Percentiles rank a stretch among this genome's conserved stretches.
phyloP scores from a whole-genome alignment of 257 asterid genomes.

The Nicotiana paniculata region DNA sequence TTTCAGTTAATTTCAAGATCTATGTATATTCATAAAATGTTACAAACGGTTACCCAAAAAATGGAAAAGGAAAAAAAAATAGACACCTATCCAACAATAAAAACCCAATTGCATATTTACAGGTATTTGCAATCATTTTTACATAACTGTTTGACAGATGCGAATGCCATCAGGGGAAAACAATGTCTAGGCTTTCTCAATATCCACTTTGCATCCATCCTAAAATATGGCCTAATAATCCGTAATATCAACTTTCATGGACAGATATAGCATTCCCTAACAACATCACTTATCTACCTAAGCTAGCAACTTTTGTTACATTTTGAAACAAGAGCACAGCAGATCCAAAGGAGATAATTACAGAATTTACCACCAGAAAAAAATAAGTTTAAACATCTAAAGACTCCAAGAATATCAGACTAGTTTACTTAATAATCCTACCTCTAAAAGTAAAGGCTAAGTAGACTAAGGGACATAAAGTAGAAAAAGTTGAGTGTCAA shows the following conservation, averaged over 20 bases:
- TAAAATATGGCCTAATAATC: not conserved
- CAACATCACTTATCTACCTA: not conserved
- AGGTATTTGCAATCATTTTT: not conserved
- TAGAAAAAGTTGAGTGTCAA: not conserved
- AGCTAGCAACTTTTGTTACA: not conserved
- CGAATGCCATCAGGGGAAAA: not conserved
- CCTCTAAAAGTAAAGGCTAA: not conserved
- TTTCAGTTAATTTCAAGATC: not conserved
- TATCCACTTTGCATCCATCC: not conserved
- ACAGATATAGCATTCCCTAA: not conserved
- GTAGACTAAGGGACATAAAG: slow-evolving; percentile 3
- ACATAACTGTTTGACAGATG: not conserved
- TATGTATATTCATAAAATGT: not conserved
- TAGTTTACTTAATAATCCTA: not conserved
- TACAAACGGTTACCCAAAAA: not conserved
- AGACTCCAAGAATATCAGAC: not conserved
- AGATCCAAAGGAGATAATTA: not conserved
- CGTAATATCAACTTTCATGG: not conserved
- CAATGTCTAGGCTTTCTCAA: not conserved
- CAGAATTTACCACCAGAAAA: not conserved
- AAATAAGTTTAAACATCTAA: not conserved
- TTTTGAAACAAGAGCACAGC: not conserved
- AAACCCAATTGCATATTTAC: not conserved
- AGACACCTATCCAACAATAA: not conserved
- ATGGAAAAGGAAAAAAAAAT: not conserved